A percentile compares a stretch with the other conserved stretches of the same genome.
phyloP scores from a whole-genome alignment of 2,329 filamentous ascomycete species.

The Aureobasidium melanogenum region DNA sequence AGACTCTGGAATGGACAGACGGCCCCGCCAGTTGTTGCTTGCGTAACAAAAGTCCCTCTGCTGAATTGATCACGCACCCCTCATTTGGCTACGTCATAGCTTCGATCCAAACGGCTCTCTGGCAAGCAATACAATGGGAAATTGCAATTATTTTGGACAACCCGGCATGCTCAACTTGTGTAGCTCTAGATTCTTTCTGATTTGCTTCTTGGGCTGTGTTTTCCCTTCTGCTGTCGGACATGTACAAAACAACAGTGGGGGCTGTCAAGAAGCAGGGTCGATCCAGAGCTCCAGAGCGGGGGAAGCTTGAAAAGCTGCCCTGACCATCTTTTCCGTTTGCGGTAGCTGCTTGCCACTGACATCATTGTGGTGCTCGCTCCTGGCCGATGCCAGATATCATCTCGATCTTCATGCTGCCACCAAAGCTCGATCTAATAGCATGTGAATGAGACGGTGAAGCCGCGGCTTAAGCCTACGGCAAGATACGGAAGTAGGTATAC shows the following conservation, averaged over 20 bases:
- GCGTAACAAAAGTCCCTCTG: background rate
- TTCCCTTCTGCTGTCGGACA: background rate
- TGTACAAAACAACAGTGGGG: background rate
- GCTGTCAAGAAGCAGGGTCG: background rate
- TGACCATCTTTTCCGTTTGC: conserved; percentile 7
- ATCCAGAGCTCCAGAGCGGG: background rate
- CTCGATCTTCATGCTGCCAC: background rate
- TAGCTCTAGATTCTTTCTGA: background rate
- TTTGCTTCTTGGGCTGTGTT: no score
- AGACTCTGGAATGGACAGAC: conserved; percentile 2
- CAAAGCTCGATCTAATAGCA: background rate
- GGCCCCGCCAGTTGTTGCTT: conserved; percentile 10
- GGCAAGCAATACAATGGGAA: background rate
- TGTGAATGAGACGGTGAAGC: background rate
- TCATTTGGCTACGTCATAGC: background rate
- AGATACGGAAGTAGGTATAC: background rate
- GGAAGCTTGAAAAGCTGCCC: background rate
- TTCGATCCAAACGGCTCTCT: background rate
- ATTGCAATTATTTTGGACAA: background rate
- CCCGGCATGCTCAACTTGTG: background rate
- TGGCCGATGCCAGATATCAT: background rate
- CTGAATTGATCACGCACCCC: conserved; percentile 4
- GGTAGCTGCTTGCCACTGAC: conserved; percentile 7
- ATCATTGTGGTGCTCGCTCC: background rate
- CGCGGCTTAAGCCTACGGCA: background rate